phyloP scores from a whole-genome alignment of 2,329 filamentous ascomycete species.

The Talaromyces sp. region DNA sequence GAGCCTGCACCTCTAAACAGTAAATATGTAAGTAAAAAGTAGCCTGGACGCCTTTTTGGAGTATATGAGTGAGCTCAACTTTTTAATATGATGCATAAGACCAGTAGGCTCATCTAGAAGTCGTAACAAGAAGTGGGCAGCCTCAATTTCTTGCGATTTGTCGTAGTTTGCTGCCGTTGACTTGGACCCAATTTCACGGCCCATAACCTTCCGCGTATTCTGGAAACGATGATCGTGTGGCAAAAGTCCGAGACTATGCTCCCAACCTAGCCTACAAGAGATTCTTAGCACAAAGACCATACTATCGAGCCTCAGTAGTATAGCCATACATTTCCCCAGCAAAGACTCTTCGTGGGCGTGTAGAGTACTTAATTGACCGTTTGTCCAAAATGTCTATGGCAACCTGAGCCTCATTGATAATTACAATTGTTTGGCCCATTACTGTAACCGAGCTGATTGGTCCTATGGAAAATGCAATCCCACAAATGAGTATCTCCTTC shows the following conservation, averaged over 20 bases:
- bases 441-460: constrained; percentile 33
- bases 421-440: constrained; percentile 30
- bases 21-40: background rate
- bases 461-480: constrained; percentile 12
- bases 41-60: background rate
- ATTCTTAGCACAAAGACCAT: background rate
- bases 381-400: constrained; percentile 30
- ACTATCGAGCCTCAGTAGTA: no score
- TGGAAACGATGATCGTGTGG: constrained; percentile 34
- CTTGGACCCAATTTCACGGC: constrained; percentile 41
- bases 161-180: constrained; percentile 33
- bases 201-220: constrained; percentile 41
- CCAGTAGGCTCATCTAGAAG: constrained; percentile 33
- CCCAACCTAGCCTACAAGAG: constrained; percentile 31
- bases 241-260: constrained; percentile 27
- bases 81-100: constrained; percentile 38
- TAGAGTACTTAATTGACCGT: constrained; percentile 22
- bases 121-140: constrained; percentile 39
- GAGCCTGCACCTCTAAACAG: constrained; percentile 29
- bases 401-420: constrained; percentile 26
- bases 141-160: constrained; percentile 40
- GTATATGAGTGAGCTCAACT: constrained; percentile 15
- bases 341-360: constrained; percentile 24
- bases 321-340: constrained; percentile 32
- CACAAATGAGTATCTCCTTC: background rate